Conservation (phyloP, 2,329 filamentous ascomycete genomes). For the Nectriaceae sp. region DNA sequence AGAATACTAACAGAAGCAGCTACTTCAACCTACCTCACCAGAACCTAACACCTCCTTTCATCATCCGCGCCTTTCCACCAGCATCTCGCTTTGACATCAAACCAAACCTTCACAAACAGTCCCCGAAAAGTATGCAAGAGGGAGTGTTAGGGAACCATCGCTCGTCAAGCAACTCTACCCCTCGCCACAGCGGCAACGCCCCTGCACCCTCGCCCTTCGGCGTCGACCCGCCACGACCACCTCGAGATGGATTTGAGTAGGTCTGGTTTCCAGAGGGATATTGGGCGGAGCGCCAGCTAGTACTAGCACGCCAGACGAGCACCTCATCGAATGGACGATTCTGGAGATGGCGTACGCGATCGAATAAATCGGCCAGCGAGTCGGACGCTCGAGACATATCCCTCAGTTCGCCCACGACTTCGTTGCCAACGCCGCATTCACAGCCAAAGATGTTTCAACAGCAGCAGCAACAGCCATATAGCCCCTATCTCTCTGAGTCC, state of each 20-base stretch:
- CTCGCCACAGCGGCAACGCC: slow-evolving; percentile 1
- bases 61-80: slow-evolving; percentile 10
- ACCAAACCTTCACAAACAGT: not conserved
- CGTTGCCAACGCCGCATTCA: slow-evolving; percentile 15
- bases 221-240: slow-evolving; percentile 57
- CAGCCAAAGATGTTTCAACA: slow-evolving; percentile 10
- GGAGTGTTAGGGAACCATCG: slow-evolving; percentile 7
- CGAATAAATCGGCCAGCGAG: slow-evolving; percentile 39
- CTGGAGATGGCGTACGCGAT: slow-evolving; percentile 45
- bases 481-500: slow-evolving; percentile 49
- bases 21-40: slow-evolving; percentile 35
- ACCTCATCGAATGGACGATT: slow-evolving; percentile 32
- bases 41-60: slow-evolving; percentile 14
- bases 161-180: slow-evolving; percentile 4
- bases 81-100: not conserved
- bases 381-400: slow-evolving; percentile 23
- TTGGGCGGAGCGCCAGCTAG: slow-evolving; percentile 58
- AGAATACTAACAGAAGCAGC: slow-evolving; percentile 19
- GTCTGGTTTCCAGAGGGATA: slow-evolving; percentile 65
- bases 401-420: slow-evolving; percentile 27
- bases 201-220: slow-evolving; percentile 23
- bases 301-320: slow-evolving; percentile 32
- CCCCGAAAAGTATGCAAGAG: slow-evolving; percentile 8
- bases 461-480: slow-evolving; percentile 28
- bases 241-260: slow-evolving; percentile 59